Percentiles rank a stretch among this genome's conserved stretches.
Evolutionary conservation across 441 rosid genomes (phyloP).

Genomic region (Croton laevigatus): DNA sequence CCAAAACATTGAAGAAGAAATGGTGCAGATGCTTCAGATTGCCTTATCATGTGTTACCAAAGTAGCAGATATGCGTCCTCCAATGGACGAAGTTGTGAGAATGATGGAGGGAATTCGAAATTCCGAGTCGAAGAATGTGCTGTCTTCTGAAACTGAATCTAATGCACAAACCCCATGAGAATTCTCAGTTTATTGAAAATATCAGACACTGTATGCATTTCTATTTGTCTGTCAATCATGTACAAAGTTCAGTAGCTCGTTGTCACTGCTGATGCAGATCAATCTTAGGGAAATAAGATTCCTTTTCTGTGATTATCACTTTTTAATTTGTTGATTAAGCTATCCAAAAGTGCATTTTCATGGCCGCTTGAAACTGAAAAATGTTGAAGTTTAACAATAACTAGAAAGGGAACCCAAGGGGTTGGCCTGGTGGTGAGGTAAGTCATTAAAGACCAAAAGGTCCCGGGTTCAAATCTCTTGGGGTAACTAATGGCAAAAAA

Average conservation of each 20-base stretch:
- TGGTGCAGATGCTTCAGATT: constrained; percentile 91
- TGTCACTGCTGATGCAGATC: neutral
- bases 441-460: too few relatives aligned
- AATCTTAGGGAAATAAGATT: neutral
- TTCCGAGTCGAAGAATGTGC: constrained; percentile 44
- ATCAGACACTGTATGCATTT: neutral
- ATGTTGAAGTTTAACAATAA: neutral
- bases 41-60: constrained; percentile 77
- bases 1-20: constrained; percentile 82
- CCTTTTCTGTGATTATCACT: neutral
- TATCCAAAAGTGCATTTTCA: neutral
- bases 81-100: constrained; percentile 68
- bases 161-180: constrained; percentile 51
- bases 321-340: neutral
- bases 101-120: constrained; percentile 78
- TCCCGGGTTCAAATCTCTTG: too few relatives aligned
- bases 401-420: too few relatives aligned
- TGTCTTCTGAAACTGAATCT: constrained; percentile 58
- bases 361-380: neutral
- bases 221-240: neutral
- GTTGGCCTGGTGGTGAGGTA: too few relatives aligned
- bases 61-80: constrained; percentile 72
- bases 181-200: neutral
- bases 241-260: neutral
- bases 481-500: too few relatives aligned